Percentiles rank a stretch among this genome's conserved stretches.
phyloP scores from a whole-genome alignment of 371 early-diverging fungal genomes.

The Mortierella sp. region DNA sequence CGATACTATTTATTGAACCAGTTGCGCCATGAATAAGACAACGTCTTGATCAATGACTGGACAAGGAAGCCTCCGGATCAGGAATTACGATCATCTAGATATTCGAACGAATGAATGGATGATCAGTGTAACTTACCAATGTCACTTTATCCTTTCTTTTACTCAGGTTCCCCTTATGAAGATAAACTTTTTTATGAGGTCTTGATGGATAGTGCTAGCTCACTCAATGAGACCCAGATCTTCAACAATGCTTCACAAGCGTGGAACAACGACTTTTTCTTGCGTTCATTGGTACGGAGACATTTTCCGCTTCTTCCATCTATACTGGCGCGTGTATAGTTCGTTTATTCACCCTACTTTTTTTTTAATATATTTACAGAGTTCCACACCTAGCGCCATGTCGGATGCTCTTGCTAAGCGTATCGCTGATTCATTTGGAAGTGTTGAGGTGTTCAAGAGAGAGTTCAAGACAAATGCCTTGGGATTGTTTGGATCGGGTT shows the following conservation, averaged over 20 bases:
- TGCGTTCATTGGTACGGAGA: conserved; percentile 59
- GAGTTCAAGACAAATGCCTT: conserved; percentile 64
- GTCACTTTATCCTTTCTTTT: neutral
- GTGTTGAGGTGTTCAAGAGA: conserved; percentile 63
- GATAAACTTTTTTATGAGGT: conserved; percentile 45
- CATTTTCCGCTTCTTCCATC: neutral
- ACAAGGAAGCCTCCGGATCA: neutral
- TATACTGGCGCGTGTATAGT: neutral
- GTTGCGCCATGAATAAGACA: neutral
- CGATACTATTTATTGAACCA: neutral
- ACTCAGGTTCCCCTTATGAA: conserved; percentile 50
- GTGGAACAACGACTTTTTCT: conserved; percentile 75
- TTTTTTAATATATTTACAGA: conserved; percentile 15
- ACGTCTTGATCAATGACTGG: neutral
- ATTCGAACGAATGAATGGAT: too few species aligned
- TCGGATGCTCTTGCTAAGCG: conserved; percentile 37
- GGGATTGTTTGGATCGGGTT: conserved; percentile 72
- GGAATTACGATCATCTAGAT: neutral
- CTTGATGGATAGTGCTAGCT: conserved; percentile 51
- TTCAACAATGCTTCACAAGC: conserved; percentile 75
- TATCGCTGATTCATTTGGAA: conserved; percentile 57
- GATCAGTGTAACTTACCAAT: neutral
- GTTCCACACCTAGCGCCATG: conserved; percentile 30
- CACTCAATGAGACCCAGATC: conserved; percentile 54
- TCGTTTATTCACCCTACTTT: neutral